Conservation (phyloP, 768 basidiomycete genomes). For the Boletus rubropictus region DNA sequence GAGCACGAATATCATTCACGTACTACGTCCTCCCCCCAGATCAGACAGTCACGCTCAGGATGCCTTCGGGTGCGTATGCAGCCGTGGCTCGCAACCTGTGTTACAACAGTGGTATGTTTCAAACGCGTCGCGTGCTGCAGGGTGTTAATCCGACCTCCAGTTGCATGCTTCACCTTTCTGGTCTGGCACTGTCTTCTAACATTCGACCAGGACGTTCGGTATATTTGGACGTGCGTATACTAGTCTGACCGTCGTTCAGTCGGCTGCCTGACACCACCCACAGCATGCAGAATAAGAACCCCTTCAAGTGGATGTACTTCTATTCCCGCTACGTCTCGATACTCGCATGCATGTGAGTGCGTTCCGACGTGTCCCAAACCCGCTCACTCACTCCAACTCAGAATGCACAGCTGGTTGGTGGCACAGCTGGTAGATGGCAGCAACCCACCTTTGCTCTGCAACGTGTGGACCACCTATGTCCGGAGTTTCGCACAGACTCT, state of each 20-base stretch:
- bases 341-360: slow-evolving; percentile 20
- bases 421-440: slow-evolving; percentile 6
- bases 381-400: not conserved
- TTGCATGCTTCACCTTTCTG: slow-evolving; percentile 11
- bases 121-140: no score
- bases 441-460: slow-evolving; percentile 8
- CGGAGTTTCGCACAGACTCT: slow-evolving; percentile 1
- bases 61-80: not conserved
- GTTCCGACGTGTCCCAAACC: not conserved
- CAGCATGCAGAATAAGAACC: not conserved
- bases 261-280: not conserved
- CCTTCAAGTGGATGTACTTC: not conserved
- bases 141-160: slow-evolving; percentile 6
- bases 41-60: not conserved
- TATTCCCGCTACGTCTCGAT: not conserved
- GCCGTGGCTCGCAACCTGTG: slow-evolving; percentile 5
- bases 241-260: not conserved
- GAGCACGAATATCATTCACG: not conserved
- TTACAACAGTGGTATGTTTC: slow-evolving; percentile 11
- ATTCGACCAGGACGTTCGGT: slow-evolving; percentile 18
- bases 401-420: slow-evolving; percentile 12
- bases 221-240: slow-evolving; percentile 22
- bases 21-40: no score
- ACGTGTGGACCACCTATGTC: slow-evolving; percentile 10
- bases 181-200: slow-evolving; percentile 12